Conservation (phyloP, 2,329 filamentous ascomycete genomes). For the Penicillium sp. region DNA sequence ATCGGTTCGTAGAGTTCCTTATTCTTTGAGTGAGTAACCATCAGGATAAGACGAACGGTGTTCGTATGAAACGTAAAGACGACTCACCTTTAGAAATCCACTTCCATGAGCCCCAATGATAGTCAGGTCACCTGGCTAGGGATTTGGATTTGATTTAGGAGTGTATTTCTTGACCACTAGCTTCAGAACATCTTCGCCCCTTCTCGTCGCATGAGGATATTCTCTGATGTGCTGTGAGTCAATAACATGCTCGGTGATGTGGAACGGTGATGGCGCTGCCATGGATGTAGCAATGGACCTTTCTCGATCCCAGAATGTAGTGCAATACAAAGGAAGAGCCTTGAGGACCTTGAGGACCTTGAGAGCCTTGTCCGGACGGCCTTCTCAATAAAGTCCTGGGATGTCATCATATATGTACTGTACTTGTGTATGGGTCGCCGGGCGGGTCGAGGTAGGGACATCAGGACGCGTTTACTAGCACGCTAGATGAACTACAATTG, state of each 20-base stretch:
- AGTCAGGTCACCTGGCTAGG: slow-evolving; percentile 47
- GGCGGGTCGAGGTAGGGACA: neutral
- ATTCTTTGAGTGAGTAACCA: slow-evolving; percentile 60
- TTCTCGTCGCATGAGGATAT: slow-evolving; percentile 55
- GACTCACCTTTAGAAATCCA: slow-evolving; percentile 68
- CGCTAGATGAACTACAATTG: neutral
- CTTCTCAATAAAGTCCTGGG: neutral
- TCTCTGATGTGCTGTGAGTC: slow-evolving; percentile 59
- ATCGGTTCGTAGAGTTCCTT: slow-evolving; percentile 74
- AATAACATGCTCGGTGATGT: slow-evolving; percentile 54
- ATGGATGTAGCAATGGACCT: neutral
- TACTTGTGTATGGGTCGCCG: neutral
- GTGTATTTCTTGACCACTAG: slow-evolving; percentile 63
- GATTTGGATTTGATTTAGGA: slow-evolving; percentile 54
- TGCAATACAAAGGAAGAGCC: neutral
- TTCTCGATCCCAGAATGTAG: neutral
- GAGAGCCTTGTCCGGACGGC: neutral
- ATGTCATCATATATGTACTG: neutral
- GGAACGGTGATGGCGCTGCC: neutral
- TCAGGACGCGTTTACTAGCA: neutral
- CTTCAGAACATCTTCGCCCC: slow-evolving; percentile 53
- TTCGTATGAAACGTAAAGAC: neutral
- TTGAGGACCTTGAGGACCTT: too few species aligned
- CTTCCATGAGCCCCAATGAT: slow-evolving; percentile 61
- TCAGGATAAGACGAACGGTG: neutral